Evolutionary conservation across 2,329 filamentous ascomycete species (phyloP).

Genomic region (Keithomyces neogunnii): DNA sequence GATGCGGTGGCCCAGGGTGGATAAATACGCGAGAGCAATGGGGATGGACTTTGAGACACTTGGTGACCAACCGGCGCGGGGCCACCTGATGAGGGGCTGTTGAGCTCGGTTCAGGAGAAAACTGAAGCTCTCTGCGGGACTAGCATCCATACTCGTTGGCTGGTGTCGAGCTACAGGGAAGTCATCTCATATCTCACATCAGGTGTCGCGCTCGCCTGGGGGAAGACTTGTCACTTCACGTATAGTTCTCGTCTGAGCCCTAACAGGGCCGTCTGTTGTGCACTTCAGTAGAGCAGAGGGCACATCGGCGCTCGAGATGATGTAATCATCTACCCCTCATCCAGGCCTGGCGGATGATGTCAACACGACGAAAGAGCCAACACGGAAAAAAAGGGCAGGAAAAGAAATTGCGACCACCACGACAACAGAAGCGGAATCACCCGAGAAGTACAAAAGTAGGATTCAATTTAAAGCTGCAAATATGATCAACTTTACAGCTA

Average conservation of each 20-base stretch:
- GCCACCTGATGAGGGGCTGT: background rate
- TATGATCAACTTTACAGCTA: background rate
- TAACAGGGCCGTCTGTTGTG: background rate
- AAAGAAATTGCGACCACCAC: background rate
- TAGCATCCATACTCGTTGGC: background rate
- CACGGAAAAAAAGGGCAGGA: background rate
- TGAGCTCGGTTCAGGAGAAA: background rate
- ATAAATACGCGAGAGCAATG: constrained; percentile 5
- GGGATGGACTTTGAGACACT: background rate
- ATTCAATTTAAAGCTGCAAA: background rate
- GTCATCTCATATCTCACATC: background rate
- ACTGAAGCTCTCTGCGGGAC: background rate
- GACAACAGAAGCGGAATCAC: background rate
- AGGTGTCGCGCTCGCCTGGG: no score
- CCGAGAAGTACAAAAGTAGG: background rate
- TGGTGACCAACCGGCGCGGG: background rate
- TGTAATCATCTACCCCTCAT: constrained; percentile 2
- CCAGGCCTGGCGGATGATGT: background rate
- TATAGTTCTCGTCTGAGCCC: no score
- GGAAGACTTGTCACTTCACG: no score
- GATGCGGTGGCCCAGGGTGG: background rate
- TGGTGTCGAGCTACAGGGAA: background rate
- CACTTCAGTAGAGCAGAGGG: background rate
- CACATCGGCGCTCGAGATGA: background rate
- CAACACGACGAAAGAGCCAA: background rate